Conservation (phyloP, 352 stramenopile species). For the Pythium myriotylum region DNA sequence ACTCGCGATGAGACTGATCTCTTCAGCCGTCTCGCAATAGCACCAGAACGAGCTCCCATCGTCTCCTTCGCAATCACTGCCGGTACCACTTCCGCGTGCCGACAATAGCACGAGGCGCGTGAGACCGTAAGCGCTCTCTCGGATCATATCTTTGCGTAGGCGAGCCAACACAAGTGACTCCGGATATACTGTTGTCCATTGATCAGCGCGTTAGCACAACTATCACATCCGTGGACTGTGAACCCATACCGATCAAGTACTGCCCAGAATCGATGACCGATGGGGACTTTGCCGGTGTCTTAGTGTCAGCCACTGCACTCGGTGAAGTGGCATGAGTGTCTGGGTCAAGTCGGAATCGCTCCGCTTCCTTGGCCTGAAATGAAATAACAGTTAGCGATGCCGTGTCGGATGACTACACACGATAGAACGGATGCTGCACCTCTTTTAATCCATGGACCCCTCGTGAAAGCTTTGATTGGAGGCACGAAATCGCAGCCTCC, state of each 20-base stretch:
- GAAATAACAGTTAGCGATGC: neutral
- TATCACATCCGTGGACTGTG: neutral
- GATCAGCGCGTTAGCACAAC: neutral
- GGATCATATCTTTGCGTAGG: slow-evolving; percentile 73
- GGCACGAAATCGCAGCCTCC: slow-evolving; percentile 69
- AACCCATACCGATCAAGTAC: slow-evolving; percentile 63
- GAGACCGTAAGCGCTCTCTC: slow-evolving; percentile 72
- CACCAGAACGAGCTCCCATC: slow-evolving; percentile 67
- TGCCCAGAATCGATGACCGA: slow-evolving; percentile 67
- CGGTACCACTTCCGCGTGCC: neutral
- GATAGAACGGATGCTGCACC: slow-evolving; percentile 33
- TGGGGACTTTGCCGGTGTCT: slow-evolving; percentile 7
- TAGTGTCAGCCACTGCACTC: slow-evolving; percentile 8
- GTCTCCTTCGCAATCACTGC: neutral
- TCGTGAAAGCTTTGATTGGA: slow-evolving; percentile 77
- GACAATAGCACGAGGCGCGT: slow-evolving; percentile 79
- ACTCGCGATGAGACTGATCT: slow-evolving; percentile 82
- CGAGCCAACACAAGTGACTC: slow-evolving; percentile 77
- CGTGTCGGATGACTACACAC: neutral
- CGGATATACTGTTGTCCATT: slow-evolving; percentile 55
- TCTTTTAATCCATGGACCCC: slow-evolving; percentile 83
- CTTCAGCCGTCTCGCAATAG: slow-evolving; percentile 84
- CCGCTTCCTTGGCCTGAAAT: slow-evolving; percentile 26
- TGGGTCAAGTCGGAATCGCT: slow-evolving; percentile 12
- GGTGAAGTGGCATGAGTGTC: slow-evolving; percentile 12